Percentiles rank a stretch among this genome's conserved stretches.
These are phyloP conservation scores for Cyclostephanos invisitatus DNA, from an alignment of 108 stramenopile genomes.

Conservation along the genomic window DNA sequence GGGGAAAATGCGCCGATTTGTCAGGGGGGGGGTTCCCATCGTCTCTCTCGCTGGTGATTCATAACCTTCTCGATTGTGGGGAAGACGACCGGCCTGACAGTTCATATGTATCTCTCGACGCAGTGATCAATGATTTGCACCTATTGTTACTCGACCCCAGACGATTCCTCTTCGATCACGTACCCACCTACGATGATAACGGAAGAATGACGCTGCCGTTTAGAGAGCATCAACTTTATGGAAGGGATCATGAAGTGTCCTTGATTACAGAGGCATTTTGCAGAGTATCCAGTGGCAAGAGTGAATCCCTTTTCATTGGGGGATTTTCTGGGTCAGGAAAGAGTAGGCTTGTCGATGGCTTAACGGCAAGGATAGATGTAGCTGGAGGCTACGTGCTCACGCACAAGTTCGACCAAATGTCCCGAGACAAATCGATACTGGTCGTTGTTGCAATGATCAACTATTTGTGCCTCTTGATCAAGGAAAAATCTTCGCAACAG, in stretches of 20 bases:
- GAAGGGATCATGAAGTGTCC: conserved; percentile 25
- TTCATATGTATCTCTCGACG: conserved; percentile 25
- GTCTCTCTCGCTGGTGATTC: conserved; percentile 22
- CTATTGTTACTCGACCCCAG: conserved; percentile 36
- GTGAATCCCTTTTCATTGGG: conserved; percentile 38
- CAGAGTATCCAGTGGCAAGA: conserved; percentile 30
- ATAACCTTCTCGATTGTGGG: conserved; percentile 29
- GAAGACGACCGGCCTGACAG: conserved; percentile 16
- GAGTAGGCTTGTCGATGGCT: conserved; percentile 4
- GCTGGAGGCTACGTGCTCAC: conserved; percentile 20
- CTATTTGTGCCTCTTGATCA: conserved; percentile 27
- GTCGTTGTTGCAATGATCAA: conserved; percentile 37
- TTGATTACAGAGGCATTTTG: conserved; percentile 30
- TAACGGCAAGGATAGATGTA: not conserved
- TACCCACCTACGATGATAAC: not conserved
- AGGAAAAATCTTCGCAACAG: conserved; percentile 2
- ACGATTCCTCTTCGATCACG: conserved; percentile 27
- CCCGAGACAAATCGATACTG: conserved; percentile 18
- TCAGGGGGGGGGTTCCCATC: conserved; percentile 8
- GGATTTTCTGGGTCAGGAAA: conserved; percentile 31
- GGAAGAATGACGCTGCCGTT: conserved; percentile 2
- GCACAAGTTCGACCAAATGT: conserved; percentile 41
- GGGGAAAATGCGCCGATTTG: not conserved
- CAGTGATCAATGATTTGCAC: conserved; percentile 27
- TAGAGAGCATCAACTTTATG: conserved; percentile 31